phyloP scores from a whole-genome alignment of 768 basidiomycete genomes.

The Boletus tylopilopsis region DNA sequence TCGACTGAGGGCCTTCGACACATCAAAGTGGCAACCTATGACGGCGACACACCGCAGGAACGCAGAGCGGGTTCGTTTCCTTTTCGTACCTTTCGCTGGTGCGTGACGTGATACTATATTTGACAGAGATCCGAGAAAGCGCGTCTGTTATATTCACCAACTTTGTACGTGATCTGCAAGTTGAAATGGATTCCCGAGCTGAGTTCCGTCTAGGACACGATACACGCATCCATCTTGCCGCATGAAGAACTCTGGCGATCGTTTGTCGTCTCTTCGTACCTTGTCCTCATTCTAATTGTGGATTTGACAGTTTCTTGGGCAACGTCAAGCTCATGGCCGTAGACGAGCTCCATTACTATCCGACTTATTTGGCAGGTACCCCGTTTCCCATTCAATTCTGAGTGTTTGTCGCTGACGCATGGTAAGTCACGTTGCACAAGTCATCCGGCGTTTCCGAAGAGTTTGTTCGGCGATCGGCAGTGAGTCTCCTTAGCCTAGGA shows the following conservation, averaged over 20 bases:
- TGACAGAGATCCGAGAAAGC: slow-evolving; percentile 60
- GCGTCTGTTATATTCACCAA: slow-evolving; percentile 87
- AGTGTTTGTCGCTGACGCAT: neutral
- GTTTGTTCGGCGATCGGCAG: slow-evolving; percentile 77
- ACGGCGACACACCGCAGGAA: slow-evolving; percentile 83
- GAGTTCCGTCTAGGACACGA: slow-evolving; percentile 56
- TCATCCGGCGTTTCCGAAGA: slow-evolving; percentile 71
- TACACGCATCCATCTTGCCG: slow-evolving; percentile 82
- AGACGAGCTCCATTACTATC: slow-evolving; percentile 89
- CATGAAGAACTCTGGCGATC: slow-evolving; percentile 82
- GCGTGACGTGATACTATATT: neutral
- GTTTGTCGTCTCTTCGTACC: slow-evolving; percentile 29
- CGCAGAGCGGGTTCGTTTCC: slow-evolving; percentile 47
- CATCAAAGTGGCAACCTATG: slow-evolving; percentile 71
- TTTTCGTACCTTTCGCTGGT: neutral
- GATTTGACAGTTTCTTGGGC: slow-evolving; percentile 58
- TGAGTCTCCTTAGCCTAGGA: slow-evolving; percentile 32
- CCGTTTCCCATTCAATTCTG: neutral
- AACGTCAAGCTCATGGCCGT: slow-evolving; percentile 75
- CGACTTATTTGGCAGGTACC: slow-evolving; percentile 73
- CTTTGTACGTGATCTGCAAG: slow-evolving; percentile 50
- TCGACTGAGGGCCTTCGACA: slow-evolving; percentile 60
- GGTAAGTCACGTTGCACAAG: slow-evolving; percentile 72
- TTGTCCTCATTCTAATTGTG: slow-evolving; percentile 2
- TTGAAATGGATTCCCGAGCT: neutral